Conservation (phyloP, 805 yeast species). For the Candida nemodendra region DNA sequence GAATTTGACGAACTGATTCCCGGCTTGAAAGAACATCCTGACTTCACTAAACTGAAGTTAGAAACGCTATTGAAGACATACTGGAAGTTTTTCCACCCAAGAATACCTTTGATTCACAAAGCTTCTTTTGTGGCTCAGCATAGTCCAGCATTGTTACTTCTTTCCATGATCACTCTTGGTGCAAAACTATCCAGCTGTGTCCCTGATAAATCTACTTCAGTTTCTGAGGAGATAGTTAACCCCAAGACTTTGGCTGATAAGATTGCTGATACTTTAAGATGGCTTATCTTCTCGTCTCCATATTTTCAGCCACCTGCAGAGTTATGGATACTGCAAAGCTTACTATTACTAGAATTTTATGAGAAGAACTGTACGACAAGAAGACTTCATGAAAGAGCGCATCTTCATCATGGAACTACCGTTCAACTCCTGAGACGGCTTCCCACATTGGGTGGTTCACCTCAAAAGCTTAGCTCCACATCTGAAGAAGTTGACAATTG, state of each 20-base stretch:
- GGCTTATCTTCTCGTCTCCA: slow-evolving; percentile 65
- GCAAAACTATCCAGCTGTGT: slow-evolving; percentile 36
- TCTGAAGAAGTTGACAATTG: slow-evolving; percentile 33
- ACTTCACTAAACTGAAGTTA: slow-evolving; percentile 29
- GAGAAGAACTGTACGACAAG: slow-evolving; percentile 74
- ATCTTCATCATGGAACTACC: slow-evolving; percentile 83
- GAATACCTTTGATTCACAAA: slow-evolving; percentile 56
- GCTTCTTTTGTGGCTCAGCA: slow-evolving; percentile 53
- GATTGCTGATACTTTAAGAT: slow-evolving; percentile 61
- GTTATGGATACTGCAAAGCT: slow-evolving; percentile 73
- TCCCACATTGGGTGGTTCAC: slow-evolving; percentile 74
- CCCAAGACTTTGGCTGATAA: slow-evolving; percentile 42
- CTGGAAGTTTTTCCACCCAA: slow-evolving; percentile 61
- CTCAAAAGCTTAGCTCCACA: slow-evolving; percentile 33
- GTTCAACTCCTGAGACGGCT: slow-evolving; percentile 75
- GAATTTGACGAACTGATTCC: slow-evolving; percentile 30
- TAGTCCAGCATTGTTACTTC: slow-evolving; percentile 48
- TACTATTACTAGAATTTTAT: slow-evolving; percentile 70
- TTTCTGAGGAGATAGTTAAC: slow-evolving; percentile 17
- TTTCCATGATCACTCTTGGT: slow-evolving; percentile 58
- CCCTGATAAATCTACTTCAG: slow-evolving; percentile 25
- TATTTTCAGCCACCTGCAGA: slow-evolving; percentile 76
- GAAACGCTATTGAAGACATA: slow-evolving; percentile 37
- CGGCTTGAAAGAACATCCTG: slow-evolving; percentile 23
- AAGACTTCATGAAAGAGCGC: slow-evolving; percentile 75